Evolutionary conservation across 805 yeast genomes (phyloP).

Genomic region (Candida jianshihensis): DNA sequence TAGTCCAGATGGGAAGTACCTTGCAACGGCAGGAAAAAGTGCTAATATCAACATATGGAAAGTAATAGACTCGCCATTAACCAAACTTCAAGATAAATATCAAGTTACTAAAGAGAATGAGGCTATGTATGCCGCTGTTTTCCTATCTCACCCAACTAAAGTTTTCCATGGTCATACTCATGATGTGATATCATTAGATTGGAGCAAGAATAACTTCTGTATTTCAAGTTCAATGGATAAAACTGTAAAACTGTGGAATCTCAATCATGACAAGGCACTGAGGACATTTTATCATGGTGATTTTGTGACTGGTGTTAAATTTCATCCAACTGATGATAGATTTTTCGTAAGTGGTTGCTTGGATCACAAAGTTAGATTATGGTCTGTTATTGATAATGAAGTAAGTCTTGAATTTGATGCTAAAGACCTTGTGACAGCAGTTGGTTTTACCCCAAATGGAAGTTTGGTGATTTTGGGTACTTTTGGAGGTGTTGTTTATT

Average conservation of each 20-base stretch:
- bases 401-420: conserved; percentile 57
- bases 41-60: conserved; percentile 67
- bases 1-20: conserved; percentile 69
- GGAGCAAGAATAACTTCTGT: conserved; percentile 84
- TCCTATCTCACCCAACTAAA: conserved; percentile 57
- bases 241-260: conserved; percentile 81
- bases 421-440: conserved; percentile 65
- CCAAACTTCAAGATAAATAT: conserved; percentile 37
- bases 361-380: conserved; percentile 67
- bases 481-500: conserved; percentile 60
- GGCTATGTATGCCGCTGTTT: conserved; percentile 62
- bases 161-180: conserved; percentile 60
- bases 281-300: conserved; percentile 68
- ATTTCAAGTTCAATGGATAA: conserved; percentile 79
- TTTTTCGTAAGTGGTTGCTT: conserved; percentile 79
- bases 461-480: conserved; percentile 64
- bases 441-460: conserved; percentile 64
- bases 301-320: conserved; percentile 71
- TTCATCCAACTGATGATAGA: conserved; percentile 82
- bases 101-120: conserved; percentile 5
- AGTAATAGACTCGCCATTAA: conserved; percentile 67
- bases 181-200: conserved; percentile 69
- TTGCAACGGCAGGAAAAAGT: conserved; percentile 83
- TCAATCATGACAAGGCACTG: conserved; percentile 56
- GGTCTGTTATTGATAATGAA: conserved; percentile 75